Base-by-base conservation (phyloP, 2,329 filamentous ascomycete species). In the Cladosporium sp. region DNA sequence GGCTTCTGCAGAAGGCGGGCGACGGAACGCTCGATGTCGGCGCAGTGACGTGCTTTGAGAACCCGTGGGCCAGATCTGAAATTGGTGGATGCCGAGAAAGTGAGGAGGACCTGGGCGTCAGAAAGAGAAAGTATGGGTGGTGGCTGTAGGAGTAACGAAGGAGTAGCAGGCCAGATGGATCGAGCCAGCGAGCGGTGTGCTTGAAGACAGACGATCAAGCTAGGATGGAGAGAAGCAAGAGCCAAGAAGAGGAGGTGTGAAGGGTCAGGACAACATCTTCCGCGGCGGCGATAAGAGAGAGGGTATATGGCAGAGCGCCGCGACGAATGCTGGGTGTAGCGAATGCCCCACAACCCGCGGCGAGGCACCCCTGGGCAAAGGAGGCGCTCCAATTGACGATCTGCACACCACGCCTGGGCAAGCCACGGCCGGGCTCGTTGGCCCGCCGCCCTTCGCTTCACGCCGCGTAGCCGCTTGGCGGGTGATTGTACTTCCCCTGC, bases 51-150 rank as follows among this genome's bases (percentile, higher is more conserved):
- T 32, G 32, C 22, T 34, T 18, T 9, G 14, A 41, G 28, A n/a
- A 44, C 5, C 41, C n/a, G 10, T 13, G 13, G 19, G 16, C 19
- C 44, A 46, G 44, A 46, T 28, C 33, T 28, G 18, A 18, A 38
- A 46, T 31, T 34, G 14, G 44, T 10, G 46, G 22, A 32, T 49
- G 46, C 46, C 35, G 46, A 49, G 46, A 49, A 33, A 49, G 37
- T 19, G 28, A 40, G 34, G 11, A 6, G 14, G 16, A 35, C 4
- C 45, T 46, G 19, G 46, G 46, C 46, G 33, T 28, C 22, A 16
- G 32, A 22, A 33, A 31, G 43, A 16, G 32, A 18, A 49, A 31
- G 22, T 31, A 19, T 40, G 35, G 13, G 22, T 31, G 28, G n/a
- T 35, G 33, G 32, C 22, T 14, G 32, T 19, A 46, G 33, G 10